phyloP scores from a whole-genome alignment of 2,329 filamentous ascomycete genomes.

The Diaporthe ilicicola region DNA sequence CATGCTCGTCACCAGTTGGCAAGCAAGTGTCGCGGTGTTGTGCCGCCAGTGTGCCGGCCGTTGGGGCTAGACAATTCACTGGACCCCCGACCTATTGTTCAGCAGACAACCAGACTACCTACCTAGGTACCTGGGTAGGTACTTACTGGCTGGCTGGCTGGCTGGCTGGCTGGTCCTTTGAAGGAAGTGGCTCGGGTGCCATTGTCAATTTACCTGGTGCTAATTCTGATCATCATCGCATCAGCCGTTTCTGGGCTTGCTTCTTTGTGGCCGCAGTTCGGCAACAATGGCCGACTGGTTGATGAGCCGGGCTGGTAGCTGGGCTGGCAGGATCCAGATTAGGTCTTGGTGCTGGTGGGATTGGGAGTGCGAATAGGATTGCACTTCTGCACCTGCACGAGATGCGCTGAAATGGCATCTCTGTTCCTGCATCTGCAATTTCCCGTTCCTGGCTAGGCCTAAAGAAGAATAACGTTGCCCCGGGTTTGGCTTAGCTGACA shows the following conservation, averaged over 20 bases:
- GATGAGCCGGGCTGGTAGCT: neutral
- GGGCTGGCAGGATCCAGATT: neutral
- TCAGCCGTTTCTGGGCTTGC: conserved; percentile 8
- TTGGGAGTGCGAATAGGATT: neutral
- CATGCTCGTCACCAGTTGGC: neutral
- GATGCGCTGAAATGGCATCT: neutral
- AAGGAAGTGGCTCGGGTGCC: neutral
- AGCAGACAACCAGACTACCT: no score
- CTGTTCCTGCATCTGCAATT: conserved; percentile 26
- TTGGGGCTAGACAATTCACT: neutral
- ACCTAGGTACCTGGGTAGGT: no score
- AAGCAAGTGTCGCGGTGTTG: neutral
- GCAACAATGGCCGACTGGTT: neutral
- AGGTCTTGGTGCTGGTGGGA: neutral
- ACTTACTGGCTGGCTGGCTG: no score
- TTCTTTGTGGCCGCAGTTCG: neutral
- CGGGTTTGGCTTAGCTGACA: neutral
- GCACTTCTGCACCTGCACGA: conserved; percentile 10
- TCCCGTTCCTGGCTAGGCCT: conserved; percentile 21
- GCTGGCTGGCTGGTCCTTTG: no score
- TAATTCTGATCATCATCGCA: conserved; percentile 8
- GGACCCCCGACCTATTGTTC: neutral
- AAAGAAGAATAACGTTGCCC: neutral
- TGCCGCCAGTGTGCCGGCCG: neutral
- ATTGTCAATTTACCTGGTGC: conserved; percentile 8